Base-by-base conservation (phyloP, 805 yeast species). In the Saccharomyces jurei region DNA sequence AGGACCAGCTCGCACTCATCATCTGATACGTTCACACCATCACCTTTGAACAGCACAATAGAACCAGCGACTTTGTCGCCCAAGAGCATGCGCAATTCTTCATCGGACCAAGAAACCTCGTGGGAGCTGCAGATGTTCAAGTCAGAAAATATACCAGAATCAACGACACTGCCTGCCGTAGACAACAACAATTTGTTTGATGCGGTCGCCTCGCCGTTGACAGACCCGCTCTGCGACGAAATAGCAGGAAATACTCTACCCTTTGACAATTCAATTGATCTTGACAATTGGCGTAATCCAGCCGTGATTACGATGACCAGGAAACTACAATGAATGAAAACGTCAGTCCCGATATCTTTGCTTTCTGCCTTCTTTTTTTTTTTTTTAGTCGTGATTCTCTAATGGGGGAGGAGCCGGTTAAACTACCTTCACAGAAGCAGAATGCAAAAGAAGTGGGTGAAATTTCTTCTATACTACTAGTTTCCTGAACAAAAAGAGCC, bases 201-300 rank as follows among this genome's bases (percentile, higher is more conserved):
- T 17, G 17, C 44, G 25, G 44, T 21, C 11, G 44, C 44, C 11
- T 36, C 44, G 25, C 44, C 44, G 44, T 21, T 36, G 25, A 25
- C 22, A 10, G 44, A 36, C 25, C 44, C 44, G 25, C 44, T 36
- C 25, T 36, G 44, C 25, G 44, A 21, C 44, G 44, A 36, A 9
- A 36, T 36, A 36, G 44, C 25, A 6, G 44, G 17, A 9, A 36
- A 36, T 17, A 36, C 25, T 36, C 44, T 36, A 9, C 44, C 44
- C 31, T 47, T 46, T 57, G 71, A 68, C 60, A 64, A 64, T 63
- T 68, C 70, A 56, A 65, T 62, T 61, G 74, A 61, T 54, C 67
- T 71, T 64, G 74, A 69, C 66, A 72, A 71, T 72, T 71, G 72
- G 76, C 75, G 76, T 71, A 71, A 73, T 73, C 75, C 76, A 73